These are phyloP conservation scores for Lachnellula hyalina DNA, from an alignment of 2,329 filamentous ascomycete genomes.

Conservation along the genomic window DNA sequence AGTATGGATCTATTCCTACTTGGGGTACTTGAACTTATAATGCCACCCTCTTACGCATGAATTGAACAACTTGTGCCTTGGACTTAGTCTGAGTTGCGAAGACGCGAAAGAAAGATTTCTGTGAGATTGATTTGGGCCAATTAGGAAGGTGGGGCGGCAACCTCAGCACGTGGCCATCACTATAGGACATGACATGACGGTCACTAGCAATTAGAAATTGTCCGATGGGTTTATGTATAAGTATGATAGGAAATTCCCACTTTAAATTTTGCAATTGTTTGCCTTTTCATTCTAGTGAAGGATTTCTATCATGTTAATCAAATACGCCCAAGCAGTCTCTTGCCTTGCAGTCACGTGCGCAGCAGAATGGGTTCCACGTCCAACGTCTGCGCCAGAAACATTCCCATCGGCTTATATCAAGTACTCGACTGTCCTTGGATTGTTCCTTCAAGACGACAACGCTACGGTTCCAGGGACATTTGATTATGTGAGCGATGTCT, in stretches of 20 bases:
- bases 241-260: background rate
- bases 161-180: background rate
- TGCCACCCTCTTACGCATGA: too few relatives aligned
- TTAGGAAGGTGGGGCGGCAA: background rate
- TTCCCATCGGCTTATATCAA: constrained; percentile 38
- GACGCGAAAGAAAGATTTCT: background rate
- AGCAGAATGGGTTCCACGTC: background rate
- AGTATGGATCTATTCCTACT: too few relatives aligned
- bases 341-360: constrained; percentile 1
- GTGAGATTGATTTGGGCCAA: background rate
- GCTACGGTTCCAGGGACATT: constrained; percentile 51
- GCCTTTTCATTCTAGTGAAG: background rate
- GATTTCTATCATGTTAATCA: background rate
- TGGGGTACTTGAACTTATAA: too few relatives aligned
- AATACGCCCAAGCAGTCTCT: background rate
- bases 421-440: constrained; percentile 55
- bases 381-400: background rate
- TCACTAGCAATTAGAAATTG: background rate
- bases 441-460: constrained; percentile 59
- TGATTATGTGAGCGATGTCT: constrained; percentile 50
- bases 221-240: background rate
- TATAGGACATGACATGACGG: background rate
- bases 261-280: background rate
- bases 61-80: too few relatives aligned
- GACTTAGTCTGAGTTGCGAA: too few relatives aligned